phyloP scores from a whole-genome alignment of 345 rosid genomes.

The Odontarrhena argentea region DNA sequence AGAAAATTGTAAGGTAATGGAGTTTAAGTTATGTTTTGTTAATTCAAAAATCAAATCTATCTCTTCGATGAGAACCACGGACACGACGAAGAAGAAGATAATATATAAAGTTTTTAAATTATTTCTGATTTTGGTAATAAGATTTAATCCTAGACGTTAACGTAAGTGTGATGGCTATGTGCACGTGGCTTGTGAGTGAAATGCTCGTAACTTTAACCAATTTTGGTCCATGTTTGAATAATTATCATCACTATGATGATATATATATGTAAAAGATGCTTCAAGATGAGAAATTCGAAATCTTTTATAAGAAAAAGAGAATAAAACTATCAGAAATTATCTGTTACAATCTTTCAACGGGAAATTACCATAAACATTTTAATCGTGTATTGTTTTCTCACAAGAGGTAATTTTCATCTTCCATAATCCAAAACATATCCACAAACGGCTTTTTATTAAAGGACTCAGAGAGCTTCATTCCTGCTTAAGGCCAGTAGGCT shows the following conservation, averaged over 20 bases:
- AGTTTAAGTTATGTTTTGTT: background rate
- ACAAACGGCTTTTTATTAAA: conserved; percentile 28
- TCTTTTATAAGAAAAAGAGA: too few species aligned
- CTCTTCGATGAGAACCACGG: conserved; percentile 17
- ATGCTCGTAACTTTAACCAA: conserved; percentile 26
- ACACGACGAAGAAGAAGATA: conserved; percentile 4
- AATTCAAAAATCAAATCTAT: conserved; percentile 3
- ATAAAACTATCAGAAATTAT: background rate
- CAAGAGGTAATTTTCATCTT: background rate
- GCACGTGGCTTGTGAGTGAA: conserved; percentile 38
- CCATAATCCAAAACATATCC: conserved; percentile 32
- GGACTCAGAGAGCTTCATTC: conserved; percentile 31
- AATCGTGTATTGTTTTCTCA: background rate
- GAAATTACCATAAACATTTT: conserved; percentile 13
- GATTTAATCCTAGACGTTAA: conserved; percentile 25
- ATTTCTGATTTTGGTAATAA: conserved; percentile 10
- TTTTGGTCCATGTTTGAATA: background rate
- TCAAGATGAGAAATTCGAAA: background rate
- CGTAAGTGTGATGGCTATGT: conserved; percentile 30
- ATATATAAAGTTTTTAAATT: background rate
- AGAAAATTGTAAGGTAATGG: background rate
- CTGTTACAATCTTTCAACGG: conserved; percentile 15
- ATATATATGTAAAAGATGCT: too few species aligned
- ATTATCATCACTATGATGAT: background rate
- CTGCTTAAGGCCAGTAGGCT: conserved; percentile 32